Evolutionary conservation across 495 filamentous ascomycete species (phyloP), one percentile per base, ranked within the genome.

Genomic region (Trichocladium uniseriatum): DNA sequence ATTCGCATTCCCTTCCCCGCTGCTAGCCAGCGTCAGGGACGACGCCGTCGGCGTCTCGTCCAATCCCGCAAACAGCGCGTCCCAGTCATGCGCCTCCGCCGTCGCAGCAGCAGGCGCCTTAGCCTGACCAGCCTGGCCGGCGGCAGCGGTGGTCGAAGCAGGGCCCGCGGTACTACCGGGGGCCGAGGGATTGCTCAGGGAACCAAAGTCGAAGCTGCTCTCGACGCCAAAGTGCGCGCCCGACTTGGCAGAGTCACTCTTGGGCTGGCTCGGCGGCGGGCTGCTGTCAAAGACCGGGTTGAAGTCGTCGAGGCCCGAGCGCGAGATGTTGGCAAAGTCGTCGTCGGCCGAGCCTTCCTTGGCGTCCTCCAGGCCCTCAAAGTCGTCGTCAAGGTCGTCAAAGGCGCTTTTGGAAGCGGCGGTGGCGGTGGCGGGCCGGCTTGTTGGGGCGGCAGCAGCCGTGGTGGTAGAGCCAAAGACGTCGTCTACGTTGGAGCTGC

Each of bases 261-360:
- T 78, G 16, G 71, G 58, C 42, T 77, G 76, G 48, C 73, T 76
- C 7, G 71, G 73, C 6, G 72, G 78, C 34, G 70, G 74, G 53
- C 67, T 73, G 60, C 71, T 73, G 54, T 82, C 80, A 54, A 84
- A 84, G 18, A 79, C 73, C 1, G 79, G 72, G 55, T 83, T 80
- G 63, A 86, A 78, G 54, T 84, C 82, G 62, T 82, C 70, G 38
- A 86, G 68, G 7, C 74, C 74, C 7, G 75, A 78, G 50, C 79
- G 65, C 6, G 74, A 78, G 38, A 77, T 68, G 58, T 69, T 77
- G 48, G 74, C 83, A 68, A 94, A 95, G 51, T 92, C 89, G 51
- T 88, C 83, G 54, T 86, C 81, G n/a, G 86, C 86, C n/a, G 89
- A 87, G 10, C 80, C 86, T 61, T 97, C 92, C 53, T 91, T 89